A percentile compares a stretch with the other conserved stretches of the same genome.
These are phyloP conservation scores for Podaxis pistillaris DNA, from an alignment of 768 basidiomycete genomes.

Conservation along the genomic window DNA sequence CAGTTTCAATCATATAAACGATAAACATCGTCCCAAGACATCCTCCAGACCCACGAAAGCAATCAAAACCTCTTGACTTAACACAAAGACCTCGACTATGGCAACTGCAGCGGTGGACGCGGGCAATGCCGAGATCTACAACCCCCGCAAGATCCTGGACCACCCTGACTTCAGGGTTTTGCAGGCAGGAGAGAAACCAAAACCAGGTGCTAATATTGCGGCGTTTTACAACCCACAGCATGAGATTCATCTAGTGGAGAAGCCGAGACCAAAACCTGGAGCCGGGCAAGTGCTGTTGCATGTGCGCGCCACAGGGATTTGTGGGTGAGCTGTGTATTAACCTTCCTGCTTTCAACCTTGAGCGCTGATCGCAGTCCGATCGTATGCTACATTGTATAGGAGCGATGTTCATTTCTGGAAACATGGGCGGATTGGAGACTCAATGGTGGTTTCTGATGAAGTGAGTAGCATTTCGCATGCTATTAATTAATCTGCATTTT, in stretches of 20 bases:
- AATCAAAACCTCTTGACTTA: constrained; percentile 12
- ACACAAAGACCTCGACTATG: constrained; percentile 17
- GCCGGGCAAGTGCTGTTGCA: constrained; percentile 66
- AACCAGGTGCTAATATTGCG: constrained; percentile 52
- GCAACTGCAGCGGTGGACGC: constrained; percentile 26
- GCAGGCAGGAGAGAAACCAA: constrained; percentile 46
- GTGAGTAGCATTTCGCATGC: constrained; percentile 26
- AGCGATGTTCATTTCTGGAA: constrained; percentile 77
- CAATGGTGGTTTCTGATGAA: constrained; percentile 70
- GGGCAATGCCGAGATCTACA: constrained; percentile 47
- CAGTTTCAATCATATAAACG: constrained; percentile 2
- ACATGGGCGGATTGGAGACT: constrained; percentile 65
- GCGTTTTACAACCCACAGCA: constrained; percentile 64
- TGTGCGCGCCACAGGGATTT: constrained; percentile 68
- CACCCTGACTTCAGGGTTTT: constrained; percentile 56
- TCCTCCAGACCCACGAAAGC: background rate
- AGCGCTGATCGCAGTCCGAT: background rate
- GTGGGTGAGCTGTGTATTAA: constrained; percentile 54
- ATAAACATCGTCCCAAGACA: background rate
- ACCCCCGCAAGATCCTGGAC: constrained; percentile 54
- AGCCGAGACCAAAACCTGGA: constrained; percentile 57
- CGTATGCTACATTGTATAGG: constrained; percentile 29
- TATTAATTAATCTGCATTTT: background rate
- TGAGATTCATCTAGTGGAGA: constrained; percentile 67
- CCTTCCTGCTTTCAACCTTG: background rate